Conservation (phyloP, 208 protist genomes). For the Crithidia acanthocephali region DNA sequence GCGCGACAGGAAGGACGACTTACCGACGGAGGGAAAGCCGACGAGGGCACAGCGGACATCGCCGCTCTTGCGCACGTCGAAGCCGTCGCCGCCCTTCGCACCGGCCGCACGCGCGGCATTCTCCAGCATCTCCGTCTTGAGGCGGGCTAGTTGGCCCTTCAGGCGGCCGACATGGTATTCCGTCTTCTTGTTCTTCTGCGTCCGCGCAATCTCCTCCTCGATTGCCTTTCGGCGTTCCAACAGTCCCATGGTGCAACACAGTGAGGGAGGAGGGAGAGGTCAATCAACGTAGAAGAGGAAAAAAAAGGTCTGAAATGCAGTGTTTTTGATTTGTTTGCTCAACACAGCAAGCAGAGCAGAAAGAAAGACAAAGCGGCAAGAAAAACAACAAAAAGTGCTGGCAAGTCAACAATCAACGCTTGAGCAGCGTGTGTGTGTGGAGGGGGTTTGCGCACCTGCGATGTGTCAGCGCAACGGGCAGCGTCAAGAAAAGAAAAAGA, state of each 20-base stretch:
- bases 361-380: no score
- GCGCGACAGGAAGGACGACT: constrained; percentile 98
- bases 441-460: no score
- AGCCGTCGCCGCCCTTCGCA: constrained; percentile 81
- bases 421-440: no score
- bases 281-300: no score
- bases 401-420: no score
- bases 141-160: constrained; percentile 96
- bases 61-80: constrained; percentile 96
- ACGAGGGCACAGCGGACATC: constrained; percentile 93
- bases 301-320: no score
- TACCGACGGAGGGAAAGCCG: constrained; percentile 97
- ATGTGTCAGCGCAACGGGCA: no score
- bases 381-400: no score
- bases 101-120: constrained; percentile 78
- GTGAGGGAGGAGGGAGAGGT: not conserved
- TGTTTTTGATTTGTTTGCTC: no score
- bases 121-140: constrained; percentile 95
- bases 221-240: constrained; percentile 98
- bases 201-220: constrained; percentile 97
- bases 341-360: no score
- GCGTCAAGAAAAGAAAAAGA: no score
- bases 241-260: constrained; percentile 88
- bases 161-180: constrained; percentile 97
- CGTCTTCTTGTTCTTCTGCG: constrained; percentile 99